Evolutionary conservation across 2,329 filamentous ascomycete species (phyloP), one percentile per base, ranked within the genome.

Genomic region (Venturia nashicola): DNA sequence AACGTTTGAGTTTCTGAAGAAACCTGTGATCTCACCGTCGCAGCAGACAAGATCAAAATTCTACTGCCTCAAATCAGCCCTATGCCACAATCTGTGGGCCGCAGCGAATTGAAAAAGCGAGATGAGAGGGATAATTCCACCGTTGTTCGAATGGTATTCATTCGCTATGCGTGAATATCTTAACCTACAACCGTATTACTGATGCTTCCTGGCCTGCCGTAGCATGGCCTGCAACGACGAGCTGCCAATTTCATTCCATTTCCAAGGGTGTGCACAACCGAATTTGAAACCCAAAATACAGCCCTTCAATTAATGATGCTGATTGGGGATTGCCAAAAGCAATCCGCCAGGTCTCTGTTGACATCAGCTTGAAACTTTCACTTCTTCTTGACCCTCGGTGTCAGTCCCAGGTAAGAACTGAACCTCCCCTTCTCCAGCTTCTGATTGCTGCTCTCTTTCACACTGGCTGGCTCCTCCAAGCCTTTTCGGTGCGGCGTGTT

Each of bases 401-500:
- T 57, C 23, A 57, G 32, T 36, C 51, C 51, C 32, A 57, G 12
- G 32, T n/a, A 57, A 36, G 51, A 57, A 12, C 51, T 57, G 32
- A 57, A 57, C 8, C 51, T 34, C 16, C 51, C 32, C 51, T 57
- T 57, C 5, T 57, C 51, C 14, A n/a, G 51, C 32, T 36, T 57
- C 32, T 57, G 9, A 32, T 57, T 57, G 11, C 14, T 51, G 20
- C 20, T 51, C 23, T 51, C 46, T 27, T 20, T 36, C 20, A 18
- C 27, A 16, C n/a, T 27, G n/a, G 8, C 69, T 64, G 68, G 70
- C 68, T 61, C 68, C 68, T 20, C 65, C 39, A 61, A 68, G 57
- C 51, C 67, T 64, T 20, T 43, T 16, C 55, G 57, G 14, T 44
- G 23, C 23, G 73, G 73, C 23, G 72, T 79, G 46, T 76, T 82